phyloP scores from a whole-genome alignment of 805 yeast species.

The Ogataea degrootiae region DNA sequence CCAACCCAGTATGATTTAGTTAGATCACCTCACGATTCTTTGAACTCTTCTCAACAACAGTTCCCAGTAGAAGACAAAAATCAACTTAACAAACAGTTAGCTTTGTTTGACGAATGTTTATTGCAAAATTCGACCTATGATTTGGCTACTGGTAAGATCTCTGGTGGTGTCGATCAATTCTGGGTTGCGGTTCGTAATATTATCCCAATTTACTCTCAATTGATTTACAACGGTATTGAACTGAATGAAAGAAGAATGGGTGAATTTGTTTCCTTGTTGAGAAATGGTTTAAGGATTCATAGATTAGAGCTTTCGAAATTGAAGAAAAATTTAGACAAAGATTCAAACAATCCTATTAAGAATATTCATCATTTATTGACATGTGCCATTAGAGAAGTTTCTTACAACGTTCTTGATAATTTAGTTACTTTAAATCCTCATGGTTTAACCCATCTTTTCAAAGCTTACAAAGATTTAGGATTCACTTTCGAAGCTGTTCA shows the following conservation, averaged over 20 bases:
- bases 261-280: conserved; percentile 45
- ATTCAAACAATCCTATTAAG: conserved; percentile 49
- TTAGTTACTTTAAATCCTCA: conserved; percentile 42
- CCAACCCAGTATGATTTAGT: conserved; percentile 8
- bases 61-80: neutral
- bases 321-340: conserved; percentile 57
- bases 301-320: conserved; percentile 50
- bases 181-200: conserved; percentile 51
- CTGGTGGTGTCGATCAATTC: conserved; percentile 38
- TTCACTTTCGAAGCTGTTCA: conserved; percentile 59
- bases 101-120: conserved; percentile 48
- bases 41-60: conserved; percentile 1
- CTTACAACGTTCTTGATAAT: conserved; percentile 44
- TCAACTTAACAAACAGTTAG: conserved; percentile 29
- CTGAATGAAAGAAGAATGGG: conserved; percentile 43
- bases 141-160: conserved; percentile 35
- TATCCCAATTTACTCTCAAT: conserved; percentile 45
- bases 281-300: conserved; percentile 53
- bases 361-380: conserved; percentile 48
- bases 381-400: conserved; percentile 46
- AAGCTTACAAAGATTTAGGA: conserved; percentile 56
- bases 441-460: conserved; percentile 54
- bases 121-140: conserved; percentile 33
- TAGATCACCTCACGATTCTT: neutral
- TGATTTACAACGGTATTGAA: conserved; percentile 40